Evolutionary conservation across 192 early-diverging fungal species (phyloP), one percentile per base, ranked within the genome.

Genomic region (Coemansia sp.): DNA sequence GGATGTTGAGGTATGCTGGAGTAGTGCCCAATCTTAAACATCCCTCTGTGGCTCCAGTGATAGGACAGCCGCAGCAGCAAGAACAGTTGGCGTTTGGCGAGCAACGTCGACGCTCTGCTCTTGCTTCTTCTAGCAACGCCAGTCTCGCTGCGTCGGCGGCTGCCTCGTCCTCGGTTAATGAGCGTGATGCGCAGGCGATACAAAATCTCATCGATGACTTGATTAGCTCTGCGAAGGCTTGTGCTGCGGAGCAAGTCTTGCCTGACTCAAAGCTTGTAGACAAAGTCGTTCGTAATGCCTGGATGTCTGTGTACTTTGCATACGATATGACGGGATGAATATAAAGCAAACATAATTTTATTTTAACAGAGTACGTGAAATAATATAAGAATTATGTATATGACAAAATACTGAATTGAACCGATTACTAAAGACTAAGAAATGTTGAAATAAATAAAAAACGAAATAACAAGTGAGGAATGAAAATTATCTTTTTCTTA

Each of bases 1-100:
- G 81, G 81, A 76, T 76, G 77, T 33, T 78, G 22, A 16, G 81
- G 3, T 84, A 84, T 18, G 71, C 81, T 11, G 81, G 81, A 3
- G 71, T 79, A 5, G 33, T 64, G 12, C 81, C 81, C 18, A 66
- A 71, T 34, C 24, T 82, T 12, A 16, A 16, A 16, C 50, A 62
- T 0, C 47, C 69, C 5, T 76, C 74, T 13, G 38, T 16, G 33
- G 53, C 65, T 22, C 20, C 20, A 3, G 38, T 52, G 2, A 34
- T 20, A 55, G 65, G 31, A 22, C 55, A 69, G 24, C 24, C 43
- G 27, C 70, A 47, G 20, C 61, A 46, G 33, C 20, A 53, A 2
- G 33, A 50, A 9, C 66, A 50, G 52, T 4, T 38, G 61, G 40
- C 50, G 50, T 64, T 64, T 39, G 52, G 62, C 6, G 73, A 74